Evolutionary conservation across 2,329 filamentous ascomycete species (phyloP), one percentile per base, ranked within the genome.

Genomic region (Pochonia chlamydosporia): DNA sequence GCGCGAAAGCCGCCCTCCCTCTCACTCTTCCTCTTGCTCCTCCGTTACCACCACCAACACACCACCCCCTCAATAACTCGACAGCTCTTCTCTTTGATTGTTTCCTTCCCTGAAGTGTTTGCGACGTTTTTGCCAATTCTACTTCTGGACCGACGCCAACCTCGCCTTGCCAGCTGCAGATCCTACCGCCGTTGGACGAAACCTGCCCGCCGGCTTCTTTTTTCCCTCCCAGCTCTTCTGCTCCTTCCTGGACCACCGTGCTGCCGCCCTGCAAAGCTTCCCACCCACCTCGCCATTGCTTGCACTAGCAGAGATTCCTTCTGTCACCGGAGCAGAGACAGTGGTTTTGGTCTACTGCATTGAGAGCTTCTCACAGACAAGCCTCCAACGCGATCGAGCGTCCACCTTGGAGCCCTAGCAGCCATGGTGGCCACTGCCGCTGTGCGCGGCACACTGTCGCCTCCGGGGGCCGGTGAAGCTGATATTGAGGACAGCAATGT

Each of bases 401-500:
- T 47, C 49, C 49, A 51, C 45, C 48, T 46, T 46, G 44, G 50
- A 49, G 51, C 25, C 25, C 18, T 18, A 40, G 28, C 21, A 51
- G 53, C 48, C 52, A 82, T 82, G 77, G 75, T 76, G 58, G 73
- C 75, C 56, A 72, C 73, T 60, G 72, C 72, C 58, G 68, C 75
- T 56, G 67, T 71, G 61, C 67, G 71, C 56, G 67, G 70, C 57
- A 72, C 73, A 54, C 71, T 73, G 57, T 71, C 75, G 51, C 72
- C 76, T 26, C 47, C 59, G 24, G 56, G 54, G 45, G 49, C 55
- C 52, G 62, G 58, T 53, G 61, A 51, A 48, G 68, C 69, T 53
- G 77, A 78, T 58, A 70, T 72, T 52, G 78, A 79, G 56, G 82
- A 84, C 59, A 87, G 86, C 63, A 84, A 82, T 63, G 76, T 87